These are phyloP conservation scores for Fusarium penzigii DNA, from an alignment of 2,329 filamentous ascomycete genomes.

Conservation along the genomic window DNA sequence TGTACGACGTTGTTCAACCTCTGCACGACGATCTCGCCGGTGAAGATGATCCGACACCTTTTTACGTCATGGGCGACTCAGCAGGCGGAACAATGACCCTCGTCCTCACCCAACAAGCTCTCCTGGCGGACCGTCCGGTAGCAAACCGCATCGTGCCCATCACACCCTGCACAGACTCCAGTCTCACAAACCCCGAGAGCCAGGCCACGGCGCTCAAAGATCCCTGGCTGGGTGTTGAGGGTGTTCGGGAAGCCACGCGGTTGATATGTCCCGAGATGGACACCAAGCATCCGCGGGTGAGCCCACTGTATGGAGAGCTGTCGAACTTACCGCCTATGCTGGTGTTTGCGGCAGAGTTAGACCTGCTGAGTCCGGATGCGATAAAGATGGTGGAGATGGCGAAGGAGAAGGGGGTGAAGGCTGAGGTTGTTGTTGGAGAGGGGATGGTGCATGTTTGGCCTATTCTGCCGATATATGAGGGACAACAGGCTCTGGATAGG, in stretches of 20 bases:
- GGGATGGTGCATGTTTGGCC: conserved; percentile 38
- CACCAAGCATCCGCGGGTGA: conserved; percentile 28
- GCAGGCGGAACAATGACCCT: conserved; percentile 34
- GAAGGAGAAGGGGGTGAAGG: conserved; percentile 25
- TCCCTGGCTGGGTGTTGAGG: conserved; percentile 31
- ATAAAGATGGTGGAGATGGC: conserved; percentile 31
- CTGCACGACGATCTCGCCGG: conserved; percentile 34
- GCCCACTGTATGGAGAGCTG: conserved; percentile 32
- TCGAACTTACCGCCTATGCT: conserved; percentile 32
- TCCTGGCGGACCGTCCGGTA: conserved; percentile 22
- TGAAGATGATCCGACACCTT: conserved; percentile 28
- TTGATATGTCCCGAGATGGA: conserved; percentile 31
- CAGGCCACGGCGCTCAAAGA: conserved; percentile 24
- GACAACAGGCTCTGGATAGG: conserved; percentile 25
- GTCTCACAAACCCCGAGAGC: conserved; percentile 30
- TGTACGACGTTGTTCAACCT: conserved; percentile 35
- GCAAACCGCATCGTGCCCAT: conserved; percentile 31
- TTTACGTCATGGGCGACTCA: conserved; percentile 34
- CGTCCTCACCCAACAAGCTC: conserved; percentile 33
- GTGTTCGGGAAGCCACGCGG: conserved; percentile 25
- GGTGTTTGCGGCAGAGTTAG: conserved; percentile 30
- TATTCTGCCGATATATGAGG: conserved; percentile 32
- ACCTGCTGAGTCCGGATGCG: conserved; percentile 32
- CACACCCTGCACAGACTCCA: conserved; percentile 33
- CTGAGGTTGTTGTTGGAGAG: conserved; percentile 31